Evolutionary conservation across 345 rosid genomes (phyloP).

Genomic region (Eucalyptus globulus): DNA sequence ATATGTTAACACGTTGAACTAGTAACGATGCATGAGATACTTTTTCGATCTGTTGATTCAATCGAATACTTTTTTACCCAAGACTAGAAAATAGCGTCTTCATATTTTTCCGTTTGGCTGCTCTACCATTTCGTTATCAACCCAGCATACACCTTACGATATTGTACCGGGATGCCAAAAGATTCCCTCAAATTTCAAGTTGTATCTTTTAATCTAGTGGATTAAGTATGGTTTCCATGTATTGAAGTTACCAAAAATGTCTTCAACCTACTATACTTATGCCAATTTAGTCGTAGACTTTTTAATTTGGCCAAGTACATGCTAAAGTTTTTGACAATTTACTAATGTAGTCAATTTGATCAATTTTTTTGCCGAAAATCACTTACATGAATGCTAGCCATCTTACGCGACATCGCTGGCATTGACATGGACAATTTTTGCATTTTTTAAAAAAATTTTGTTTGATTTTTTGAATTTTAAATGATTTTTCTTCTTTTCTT

Average conservation of each 20-base stretch:
- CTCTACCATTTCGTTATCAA: neutral
- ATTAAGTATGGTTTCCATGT: neutral
- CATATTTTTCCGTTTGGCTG: neutral
- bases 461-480: neutral
- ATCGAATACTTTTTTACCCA: neutral
- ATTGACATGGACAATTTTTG: neutral
- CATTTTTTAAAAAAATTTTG: too few species aligned
- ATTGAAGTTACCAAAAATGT: neutral
- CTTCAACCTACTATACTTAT: too few species aligned
- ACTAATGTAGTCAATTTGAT: rapidly evolving
- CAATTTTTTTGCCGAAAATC: rapidly evolving
- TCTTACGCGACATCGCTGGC: rapidly evolving
- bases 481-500: neutral
- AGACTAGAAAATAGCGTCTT: neutral
- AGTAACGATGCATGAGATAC: neutral
- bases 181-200: neutral
- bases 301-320: neutral
- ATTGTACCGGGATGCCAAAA: neutral
- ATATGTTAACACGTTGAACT: neutral
- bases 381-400: rapidly evolving
- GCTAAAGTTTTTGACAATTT: neutral
- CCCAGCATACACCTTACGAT: neutral
- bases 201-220: neutral
- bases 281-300: neutral
- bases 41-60: neutral